These are phyloP conservation scores for Salinomyces thailandicus DNA, from an alignment of 2,329 filamentous ascomycete genomes.

Conservation along the genomic window DNA sequence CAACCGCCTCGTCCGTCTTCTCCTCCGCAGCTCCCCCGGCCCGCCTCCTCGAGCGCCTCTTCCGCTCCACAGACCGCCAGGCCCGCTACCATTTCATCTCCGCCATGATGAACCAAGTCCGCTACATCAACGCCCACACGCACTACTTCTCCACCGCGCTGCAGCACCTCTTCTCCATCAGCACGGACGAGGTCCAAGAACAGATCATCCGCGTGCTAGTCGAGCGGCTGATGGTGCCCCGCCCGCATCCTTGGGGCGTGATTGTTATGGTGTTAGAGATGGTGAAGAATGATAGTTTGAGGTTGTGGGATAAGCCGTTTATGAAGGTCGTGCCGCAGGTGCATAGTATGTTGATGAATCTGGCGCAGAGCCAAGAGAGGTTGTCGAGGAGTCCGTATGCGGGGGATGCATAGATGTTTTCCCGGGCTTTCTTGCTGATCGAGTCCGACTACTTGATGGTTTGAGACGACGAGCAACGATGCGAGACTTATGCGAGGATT, in stretches of 20 bases:
- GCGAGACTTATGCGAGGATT: no score
- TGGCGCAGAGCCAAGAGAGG: constrained; percentile 20
- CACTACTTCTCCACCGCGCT: constrained; percentile 85
- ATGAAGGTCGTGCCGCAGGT: constrained; percentile 86
- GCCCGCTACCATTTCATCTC: constrained; percentile 74
- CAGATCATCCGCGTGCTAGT: constrained; percentile 82
- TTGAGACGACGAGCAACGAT: no score
- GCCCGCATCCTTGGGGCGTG: constrained; percentile 92
- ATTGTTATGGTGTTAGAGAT: constrained; percentile 82
- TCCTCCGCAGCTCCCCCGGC: constrained; percentile 56
- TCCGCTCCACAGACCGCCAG: constrained; percentile 64
- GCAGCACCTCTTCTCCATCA: constrained; percentile 63
- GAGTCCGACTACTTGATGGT: no score
- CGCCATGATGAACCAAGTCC: constrained; percentile 82
- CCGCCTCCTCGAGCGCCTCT: constrained; percentile 62
- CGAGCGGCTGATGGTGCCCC: constrained; percentile 77
- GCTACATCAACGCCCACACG: constrained; percentile 80
- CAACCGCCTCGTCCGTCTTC: constrained; percentile 55
- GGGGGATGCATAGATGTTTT: background rate
- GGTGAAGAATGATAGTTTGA: constrained; percentile 79
- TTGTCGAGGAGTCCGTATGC: constrained; percentile 7
- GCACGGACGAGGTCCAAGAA: constrained; percentile 68
- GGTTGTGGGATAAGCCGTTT: constrained; percentile 86
- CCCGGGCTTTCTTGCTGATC: no score
- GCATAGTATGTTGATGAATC: constrained; percentile 24